Evolutionary conservation across 805 yeast species (phyloP), one percentile per base, ranked within the genome.

Genomic region (Scheffersomyces lignosus): DNA sequence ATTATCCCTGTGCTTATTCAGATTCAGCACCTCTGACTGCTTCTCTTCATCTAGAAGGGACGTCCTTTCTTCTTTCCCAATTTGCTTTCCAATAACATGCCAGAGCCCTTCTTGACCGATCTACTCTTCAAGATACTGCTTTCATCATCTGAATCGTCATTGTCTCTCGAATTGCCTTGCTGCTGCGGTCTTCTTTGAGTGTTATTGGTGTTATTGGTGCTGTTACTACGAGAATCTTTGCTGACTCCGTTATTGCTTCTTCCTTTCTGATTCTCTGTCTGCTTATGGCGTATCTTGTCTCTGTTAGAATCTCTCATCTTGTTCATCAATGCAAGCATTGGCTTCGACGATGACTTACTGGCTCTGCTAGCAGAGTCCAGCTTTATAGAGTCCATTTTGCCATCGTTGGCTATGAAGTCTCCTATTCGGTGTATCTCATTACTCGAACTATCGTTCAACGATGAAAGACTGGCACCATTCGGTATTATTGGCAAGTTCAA

Each of bases 241-340:
- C n/a, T n/a, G n/a, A n/a, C n/a, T n/a, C n/a, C n/a, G n/a, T n/a
- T n/a, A n/a, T n/a, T n/a, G n/a, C n/a, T n/a, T n/a, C n/a, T n/a
- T n/a, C n/a, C n/a, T n/a, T n/a, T n/a, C n/a, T n/a, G n/a, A n/a
- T n/a, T n/a, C n/a, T n/a, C n/a, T n/a, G n/a, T n/a, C n/a, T n/a
- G n/a, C n/a, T n/a, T n/a, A n/a, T n/a, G n/a, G n/a, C n/a, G n/a
- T 26, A 20, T 9, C 15, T 22, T 18, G 10, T 31, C 45, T 27
- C 67, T 37, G 15, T 39, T 51, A 3, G 48, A 46, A 26, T 56
- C 51, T 29, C 70, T 52, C 56, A 65, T 52, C 34, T 52, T 61
- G 41, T 67, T 65, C 59, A 65, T 51, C 35, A 69, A 56, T 5
- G 71, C 65, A 12, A 51, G 38, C 66, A 69, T 64, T 3, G 74